A percentile compares a stretch with the other conserved stretches of the same genome.
These are phyloP conservation scores for Pythium brachiatum DNA, from an alignment of 352 stramenopile genomes.

Conservation along the genomic window DNA sequence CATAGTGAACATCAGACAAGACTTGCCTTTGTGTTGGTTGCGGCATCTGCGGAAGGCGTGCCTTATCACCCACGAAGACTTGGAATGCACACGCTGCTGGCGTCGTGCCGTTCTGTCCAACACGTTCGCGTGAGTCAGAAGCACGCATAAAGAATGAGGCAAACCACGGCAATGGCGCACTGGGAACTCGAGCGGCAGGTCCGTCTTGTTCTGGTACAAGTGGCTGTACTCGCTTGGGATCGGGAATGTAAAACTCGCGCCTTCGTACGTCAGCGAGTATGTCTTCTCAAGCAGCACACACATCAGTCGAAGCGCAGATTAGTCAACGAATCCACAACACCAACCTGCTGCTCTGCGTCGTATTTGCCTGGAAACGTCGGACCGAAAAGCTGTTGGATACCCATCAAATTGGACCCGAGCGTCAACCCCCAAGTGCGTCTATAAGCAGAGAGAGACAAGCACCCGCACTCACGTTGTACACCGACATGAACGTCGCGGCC, in stretches of 20 bases:
- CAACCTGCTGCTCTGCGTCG: conserved; percentile 57
- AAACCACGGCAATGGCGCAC: conserved; percentile 26
- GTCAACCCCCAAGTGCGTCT: neutral
- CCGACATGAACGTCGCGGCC: conserved; percentile 81
- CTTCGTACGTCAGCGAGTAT: conserved; percentile 76
- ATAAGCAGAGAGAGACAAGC: neutral
- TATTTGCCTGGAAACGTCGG: conserved; percentile 82
- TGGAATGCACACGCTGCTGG: conserved; percentile 66
- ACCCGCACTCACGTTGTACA: conserved; percentile 68
- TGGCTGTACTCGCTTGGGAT: conserved; percentile 71
- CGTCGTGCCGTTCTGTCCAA: conserved; percentile 67
- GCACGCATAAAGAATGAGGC: neutral
- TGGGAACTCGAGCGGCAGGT: conserved; percentile 80
- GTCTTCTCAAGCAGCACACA: conserved; percentile 29
- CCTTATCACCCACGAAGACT: conserved; percentile 62
- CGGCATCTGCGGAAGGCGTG: conserved; percentile 34
- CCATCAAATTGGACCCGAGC: neutral
- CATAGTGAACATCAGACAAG: neutral
- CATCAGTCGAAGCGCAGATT: neutral
- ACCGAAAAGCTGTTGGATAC: conserved; percentile 57
- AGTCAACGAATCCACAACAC: neutral
- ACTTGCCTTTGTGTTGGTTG: conserved; percentile 48
- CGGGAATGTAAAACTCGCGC: conserved; percentile 69
- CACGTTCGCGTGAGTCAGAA: neutral
- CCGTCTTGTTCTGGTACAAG: conserved; percentile 72